A percentile compares a stretch with the other conserved stretches of the same genome.
These are phyloP conservation scores for Waltiozyma sp. DNA, from an alignment of 1,139 yeast species.

Conservation along the genomic window DNA sequence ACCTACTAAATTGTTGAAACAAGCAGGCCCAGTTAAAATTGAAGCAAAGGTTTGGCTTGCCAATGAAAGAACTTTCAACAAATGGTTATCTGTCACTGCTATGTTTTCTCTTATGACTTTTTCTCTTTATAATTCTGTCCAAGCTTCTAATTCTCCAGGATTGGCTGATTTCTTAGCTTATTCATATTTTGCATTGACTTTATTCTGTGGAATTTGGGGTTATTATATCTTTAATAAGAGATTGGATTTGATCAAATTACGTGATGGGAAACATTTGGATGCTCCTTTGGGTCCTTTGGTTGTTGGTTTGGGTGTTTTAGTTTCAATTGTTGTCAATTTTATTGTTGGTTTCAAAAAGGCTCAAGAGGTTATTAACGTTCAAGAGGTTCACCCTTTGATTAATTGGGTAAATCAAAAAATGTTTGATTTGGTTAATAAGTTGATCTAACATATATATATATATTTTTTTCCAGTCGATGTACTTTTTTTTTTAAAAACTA, in stretches of 20 bases:
- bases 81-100: conserved; percentile 92
- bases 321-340: conserved; percentile 65
- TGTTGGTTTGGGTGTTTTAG: conserved; percentile 57
- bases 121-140: conserved; percentile 70
- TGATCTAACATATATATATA: too few species aligned
- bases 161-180: conserved; percentile 63
- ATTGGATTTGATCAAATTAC: conserved; percentile 59
- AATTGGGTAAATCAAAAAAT: conserved; percentile 19
- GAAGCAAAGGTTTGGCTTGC: conserved; percentile 99
- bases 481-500: too few species aligned
- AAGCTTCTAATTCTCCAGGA: conserved; percentile 43
- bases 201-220: conserved; percentile 86
- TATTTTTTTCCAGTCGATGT: too few species aligned
- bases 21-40: conserved; percentile 84
- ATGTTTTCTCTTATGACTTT: conserved; percentile 81
- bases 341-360: conserved; percentile 48
- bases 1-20: conserved; percentile 71
- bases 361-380: conserved; percentile 13
- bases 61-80: conserved; percentile 90
- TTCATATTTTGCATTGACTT: conserved; percentile 65
- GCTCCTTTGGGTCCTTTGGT: conserved; percentile 82
- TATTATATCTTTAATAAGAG: conserved; percentile 66
- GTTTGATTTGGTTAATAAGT: conserved; percentile 17
- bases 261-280: conserved; percentile 83
- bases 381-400: conserved; percentile 18